Conservation (phyloP, 495 filamentous ascomycete genomes). For the Penicillium egyptiacum region DNA sequence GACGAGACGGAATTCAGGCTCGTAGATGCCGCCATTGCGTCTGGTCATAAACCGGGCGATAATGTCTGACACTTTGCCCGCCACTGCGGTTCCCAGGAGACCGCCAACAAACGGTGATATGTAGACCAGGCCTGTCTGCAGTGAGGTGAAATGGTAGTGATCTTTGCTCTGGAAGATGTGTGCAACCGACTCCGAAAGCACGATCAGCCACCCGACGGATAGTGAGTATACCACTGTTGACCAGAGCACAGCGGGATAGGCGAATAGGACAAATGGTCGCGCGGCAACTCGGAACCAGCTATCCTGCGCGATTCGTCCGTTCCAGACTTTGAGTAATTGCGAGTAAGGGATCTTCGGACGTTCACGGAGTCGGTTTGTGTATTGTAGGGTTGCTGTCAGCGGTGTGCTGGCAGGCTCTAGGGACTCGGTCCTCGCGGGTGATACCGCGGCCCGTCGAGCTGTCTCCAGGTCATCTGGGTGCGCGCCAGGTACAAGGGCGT, state of each 20-base stretch:
- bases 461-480: slow-evolving; percentile 29
- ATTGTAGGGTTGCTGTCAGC: slow-evolving; percentile 38
- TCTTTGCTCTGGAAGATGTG: slow-evolving; percentile 66
- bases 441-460: slow-evolving; percentile 17
- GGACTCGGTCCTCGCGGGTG: slow-evolving; percentile 38
- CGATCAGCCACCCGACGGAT: slow-evolving; percentile 93
- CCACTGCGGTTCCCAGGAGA: slow-evolving; percentile 84
- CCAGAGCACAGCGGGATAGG: slow-evolving; percentile 91
- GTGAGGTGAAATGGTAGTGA: slow-evolving; percentile 73
- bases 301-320: slow-evolving; percentile 74
- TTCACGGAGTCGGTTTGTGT: slow-evolving; percentile 60
- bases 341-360: slow-evolving; percentile 65
- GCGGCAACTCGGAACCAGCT: slow-evolving; percentile 73
- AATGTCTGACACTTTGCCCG: slow-evolving; percentile 83
- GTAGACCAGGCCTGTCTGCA: slow-evolving; percentile 85
- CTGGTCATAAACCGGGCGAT: slow-evolving; percentile 76
- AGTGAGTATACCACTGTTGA: slow-evolving; percentile 82
- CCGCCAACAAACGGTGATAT: slow-evolving; percentile 87
- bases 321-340: slow-evolving; percentile 69
- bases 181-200: slow-evolving; percentile 84
- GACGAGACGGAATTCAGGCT: slow-evolving; percentile 90
- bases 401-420: slow-evolving; percentile 24
- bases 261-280: slow-evolving; percentile 81
- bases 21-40: slow-evolving; percentile 90
- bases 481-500: slow-evolving; percentile 2